Base-by-base conservation (phyloP, 2,329 filamentous ascomycete genomes). In the Zymoseptoria crescenta region DNA sequence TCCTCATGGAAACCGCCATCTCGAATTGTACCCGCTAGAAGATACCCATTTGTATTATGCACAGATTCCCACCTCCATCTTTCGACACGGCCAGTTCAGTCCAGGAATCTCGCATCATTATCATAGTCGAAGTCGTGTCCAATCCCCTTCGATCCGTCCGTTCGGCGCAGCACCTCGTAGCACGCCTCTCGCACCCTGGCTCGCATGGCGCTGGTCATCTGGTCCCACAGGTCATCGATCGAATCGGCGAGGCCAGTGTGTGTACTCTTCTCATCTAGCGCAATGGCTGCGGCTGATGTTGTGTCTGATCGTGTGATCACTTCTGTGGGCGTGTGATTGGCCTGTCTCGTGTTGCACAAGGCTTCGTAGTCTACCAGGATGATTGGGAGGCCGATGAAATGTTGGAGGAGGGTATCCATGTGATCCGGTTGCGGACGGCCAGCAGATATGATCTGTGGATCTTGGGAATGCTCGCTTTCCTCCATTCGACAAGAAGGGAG, bases 1-100 rank as follows among this genome's bases (percentile, higher is more conserved):
- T 84, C 49, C 77, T 74, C 74, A 79, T 82, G 77, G 81, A 83
- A 74, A 81, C 76, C 53, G 80, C 79, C 1, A 64, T 81, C 49
- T 65, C 70, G 64, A 76, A 75, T 59, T 67, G 72, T 41, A 68
- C 66, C 55, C 67, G 63, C 60, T 72, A 59, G 61, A 49, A 45
- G 29, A 29, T 52, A 24, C 16, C 20, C 24, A 16, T 45, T 45
- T 45, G 35, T 45, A 16, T 45, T 45, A 45, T 45, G 35, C 35
- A 45, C 35, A 45, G 10, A 41, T 41, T 4, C n/a, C 13, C 35
- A 6, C 35, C 35, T 45, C 35, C 35, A n/a, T 45, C 35, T 45
- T 45, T 13, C 35, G 35, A 16, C 9, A 41, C 35, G 35, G 16
- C n/a, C 19, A 21, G n/a, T 49, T 66, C 63, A 71, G 53, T 70